Conservation (phyloP, 1,284 basidiomycete genomes). For the Boletellus deceptivus region DNA sequence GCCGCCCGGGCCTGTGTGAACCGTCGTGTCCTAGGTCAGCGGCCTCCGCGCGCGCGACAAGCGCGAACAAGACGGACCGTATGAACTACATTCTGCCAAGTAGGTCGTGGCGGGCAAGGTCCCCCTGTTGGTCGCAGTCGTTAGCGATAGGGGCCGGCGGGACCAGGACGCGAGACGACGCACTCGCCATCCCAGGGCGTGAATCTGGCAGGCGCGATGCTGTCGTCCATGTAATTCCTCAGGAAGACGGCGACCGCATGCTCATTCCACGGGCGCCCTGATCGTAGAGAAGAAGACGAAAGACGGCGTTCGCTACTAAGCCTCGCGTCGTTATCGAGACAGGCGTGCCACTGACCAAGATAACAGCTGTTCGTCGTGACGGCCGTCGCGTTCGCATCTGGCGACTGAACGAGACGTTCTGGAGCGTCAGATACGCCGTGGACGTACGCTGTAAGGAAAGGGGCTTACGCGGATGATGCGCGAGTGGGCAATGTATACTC, state of each 20-base stretch:
- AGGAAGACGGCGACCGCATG: constrained; percentile 55
- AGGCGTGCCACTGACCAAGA: constrained; percentile 39
- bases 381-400: constrained; percentile 53
- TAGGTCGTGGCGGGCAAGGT: constrained; percentile 54
- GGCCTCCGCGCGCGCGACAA: neutral
- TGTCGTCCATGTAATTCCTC: constrained; percentile 58
- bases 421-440: constrained; percentile 39
- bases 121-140: constrained; percentile 30
- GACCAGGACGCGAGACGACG: neutral
- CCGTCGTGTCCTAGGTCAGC: neutral
- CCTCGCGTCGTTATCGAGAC: neutral
- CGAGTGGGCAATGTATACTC: constrained; percentile 60
- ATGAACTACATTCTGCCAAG: constrained; percentile 59
- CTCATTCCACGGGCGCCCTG: constrained; percentile 64
- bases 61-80: constrained; percentile 34
- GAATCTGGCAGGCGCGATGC: constrained; percentile 51
- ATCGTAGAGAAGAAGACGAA: neutral
- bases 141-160: neutral
- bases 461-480: constrained; percentile 54
- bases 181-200: constrained; percentile 36
- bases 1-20: constrained; percentile 59
- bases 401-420: constrained; percentile 42
- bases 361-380: constrained; percentile 48
- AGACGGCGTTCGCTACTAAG: neutral
- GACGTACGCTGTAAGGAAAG: constrained; percentile 34